A percentile compares a stretch with the other conserved stretches of the same genome.
phyloP scores from a whole-genome alignment of 495 filamentous ascomycete genomes.

The Penicillium bovifimosum region DNA sequence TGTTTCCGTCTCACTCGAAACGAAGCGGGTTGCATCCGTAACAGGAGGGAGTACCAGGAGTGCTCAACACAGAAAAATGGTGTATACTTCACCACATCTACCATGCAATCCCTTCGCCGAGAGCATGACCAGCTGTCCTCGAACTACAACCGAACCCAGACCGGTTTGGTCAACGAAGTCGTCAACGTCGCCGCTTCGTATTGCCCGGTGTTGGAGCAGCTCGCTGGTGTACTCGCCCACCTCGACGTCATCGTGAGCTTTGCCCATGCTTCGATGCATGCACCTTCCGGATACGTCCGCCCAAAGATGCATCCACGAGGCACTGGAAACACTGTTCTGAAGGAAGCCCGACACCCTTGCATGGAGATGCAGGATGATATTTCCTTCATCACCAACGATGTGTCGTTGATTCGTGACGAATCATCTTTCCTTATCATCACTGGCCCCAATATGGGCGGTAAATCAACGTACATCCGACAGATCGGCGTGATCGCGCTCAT shows the following conservation, averaged over 20 bases:
- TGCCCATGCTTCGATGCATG: slow-evolving; percentile 89
- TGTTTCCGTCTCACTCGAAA: slow-evolving; percentile 91
- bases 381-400: slow-evolving; percentile 97
- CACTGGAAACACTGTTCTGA: slow-evolving; percentile 82
- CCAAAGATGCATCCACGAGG: slow-evolving; percentile 91
- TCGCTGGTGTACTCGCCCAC: slow-evolving; percentile 86
- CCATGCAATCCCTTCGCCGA: slow-evolving; percentile 74
- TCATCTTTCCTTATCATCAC: slow-evolving; percentile 97
- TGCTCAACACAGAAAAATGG: slow-evolving; percentile 99
- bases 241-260: slow-evolving; percentile 96
- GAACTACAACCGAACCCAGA: slow-evolving; percentile 94
- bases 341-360: slow-evolving; percentile 92
- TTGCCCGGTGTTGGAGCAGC: slow-evolving; percentile 83
- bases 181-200: slow-evolving; percentile 92
- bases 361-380: slow-evolving; percentile 99
- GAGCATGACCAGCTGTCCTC: slow-evolving; percentile 93
- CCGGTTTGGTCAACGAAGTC: slow-evolving; percentile 85
- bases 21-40: slow-evolving; percentile 88
- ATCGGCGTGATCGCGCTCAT: slow-evolving; percentile 96
- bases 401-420: slow-evolving; percentile 69
- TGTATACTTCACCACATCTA: slow-evolving; percentile 91
- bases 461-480: slow-evolving; percentile 97
- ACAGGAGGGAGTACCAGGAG: slow-evolving; percentile 85
- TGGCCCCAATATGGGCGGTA: slow-evolving; percentile 98
- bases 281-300: slow-evolving; percentile 83